Conservation (phyloP, 2,329 filamentous ascomycete genomes). For the Stagonosporopsis chrysanthemi region DNA sequence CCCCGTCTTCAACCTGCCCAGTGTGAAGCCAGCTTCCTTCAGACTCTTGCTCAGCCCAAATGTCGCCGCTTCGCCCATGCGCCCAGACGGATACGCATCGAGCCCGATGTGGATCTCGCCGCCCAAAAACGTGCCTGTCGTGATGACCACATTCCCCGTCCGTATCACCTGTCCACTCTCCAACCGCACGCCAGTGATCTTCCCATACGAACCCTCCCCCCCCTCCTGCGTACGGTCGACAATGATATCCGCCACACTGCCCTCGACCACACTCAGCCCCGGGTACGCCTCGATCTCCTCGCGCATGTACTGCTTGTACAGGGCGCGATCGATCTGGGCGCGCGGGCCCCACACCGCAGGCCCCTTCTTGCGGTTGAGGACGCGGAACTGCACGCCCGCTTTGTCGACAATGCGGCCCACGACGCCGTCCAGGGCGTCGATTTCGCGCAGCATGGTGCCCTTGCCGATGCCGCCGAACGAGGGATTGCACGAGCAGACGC, state of each 20-base stretch:
- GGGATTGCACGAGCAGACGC: conserved; percentile 95
- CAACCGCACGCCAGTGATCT: conserved; percentile 83
- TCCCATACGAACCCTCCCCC: conserved; percentile 64
- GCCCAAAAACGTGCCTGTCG: conserved; percentile 92
- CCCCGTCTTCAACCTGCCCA: conserved; percentile 93
- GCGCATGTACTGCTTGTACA: conserved; percentile 91
- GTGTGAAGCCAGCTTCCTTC: conserved; percentile 82
- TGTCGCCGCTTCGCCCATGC: conserved; percentile 93
- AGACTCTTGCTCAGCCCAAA: conserved; percentile 92
- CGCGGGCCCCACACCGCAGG: conserved; percentile 96
- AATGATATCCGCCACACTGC: conserved; percentile 92
- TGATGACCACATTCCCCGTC: conserved; percentile 86
- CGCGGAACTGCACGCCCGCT: conserved; percentile 90
- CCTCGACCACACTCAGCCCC: conserved; percentile 81
- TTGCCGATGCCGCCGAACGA: conserved; percentile 99
- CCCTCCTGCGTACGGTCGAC: conserved; percentile 65
- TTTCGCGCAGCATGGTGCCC: conserved; percentile 92
- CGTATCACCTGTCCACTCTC: conserved; percentile 86
- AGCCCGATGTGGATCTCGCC: conserved; percentile 97
- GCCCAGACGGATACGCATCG: conserved; percentile 81
- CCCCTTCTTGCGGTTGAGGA: conserved; percentile 88
- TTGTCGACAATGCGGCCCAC: conserved; percentile 90
- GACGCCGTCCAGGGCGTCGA: conserved; percentile 92
- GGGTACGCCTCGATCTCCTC: conserved; percentile 82
- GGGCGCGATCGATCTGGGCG: conserved; percentile 89